Base-by-base conservation (phyloP, 2,329 filamentous ascomycete genomes). In the Sporothrix pallida region DNA sequence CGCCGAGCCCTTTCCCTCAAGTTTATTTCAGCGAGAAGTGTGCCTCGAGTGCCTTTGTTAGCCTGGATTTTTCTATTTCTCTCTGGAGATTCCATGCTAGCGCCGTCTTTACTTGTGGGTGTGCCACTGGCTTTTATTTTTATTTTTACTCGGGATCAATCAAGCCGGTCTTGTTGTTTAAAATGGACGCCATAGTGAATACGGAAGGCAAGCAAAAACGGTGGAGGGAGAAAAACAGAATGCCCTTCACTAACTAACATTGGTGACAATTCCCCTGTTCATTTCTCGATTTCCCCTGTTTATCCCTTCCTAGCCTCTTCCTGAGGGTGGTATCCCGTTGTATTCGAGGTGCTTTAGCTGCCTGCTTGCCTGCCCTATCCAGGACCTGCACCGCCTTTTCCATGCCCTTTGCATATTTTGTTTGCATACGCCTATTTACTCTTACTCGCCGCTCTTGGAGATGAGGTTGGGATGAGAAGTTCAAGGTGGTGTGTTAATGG, bases 331-430 rank as follows among this genome's bases (percentile, higher is more conserved):
- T 37, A 63, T 63, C 17, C 23, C 58, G 58, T 63, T 17, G 58
- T 63, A 17, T 17, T 63, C 10, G 10, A 58, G 12, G 58, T 63
- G 44, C 58, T 63, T 20, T 37, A 3, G 58, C 17, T 63, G 37
- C 37, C 31, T 56, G 9, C 13, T 17, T 62, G 58, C 58, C 58
- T 63, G 37, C 58, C 58, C 58, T 44, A 12, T 63, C 58, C 58
- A 63, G 31, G 58, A 63, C 31, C 58, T 63, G 56, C 58, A 17
- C 58, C 31, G 58, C 15, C 58, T 63, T 42, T 63, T 44, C 58
- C 13, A 6, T 37, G 56, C 4, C 13, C 56, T 17, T 8, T 26
- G 62, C 44, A 67, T 20, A 17, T 56, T 56, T 56, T 20, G 52
- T 48, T 12, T 46, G 62, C 62, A 67, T 26, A 44, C 42, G n/a